A percentile compares a stretch with the other conserved stretches of the same genome.
These are phyloP conservation scores for Saccharomyces pastorianus DNA, from an alignment of 1,139 yeast genomes.

Conservation along the genomic window DNA sequence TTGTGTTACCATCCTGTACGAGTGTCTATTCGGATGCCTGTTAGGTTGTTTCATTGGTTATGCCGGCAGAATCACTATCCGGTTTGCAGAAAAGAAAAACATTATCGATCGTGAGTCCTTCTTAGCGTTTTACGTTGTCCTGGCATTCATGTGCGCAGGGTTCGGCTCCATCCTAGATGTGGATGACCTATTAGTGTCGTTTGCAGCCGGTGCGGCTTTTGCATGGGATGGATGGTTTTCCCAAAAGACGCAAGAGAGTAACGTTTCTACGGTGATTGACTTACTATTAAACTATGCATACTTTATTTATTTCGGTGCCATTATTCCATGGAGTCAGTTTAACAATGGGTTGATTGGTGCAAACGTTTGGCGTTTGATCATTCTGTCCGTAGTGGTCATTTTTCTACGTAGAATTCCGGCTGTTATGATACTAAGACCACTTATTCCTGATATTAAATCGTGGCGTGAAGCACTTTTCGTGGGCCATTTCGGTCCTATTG, in stretches of 20 bases:
- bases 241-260: conserved; percentile 78
- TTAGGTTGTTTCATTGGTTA: conserved; percentile 77
- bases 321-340: conserved; percentile 86
- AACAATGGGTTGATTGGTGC: conserved; percentile 61
- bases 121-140: conserved; percentile 77
- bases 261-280: conserved; percentile 89
- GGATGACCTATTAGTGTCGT: conserved; percentile 86
- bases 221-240: conserved; percentile 97
- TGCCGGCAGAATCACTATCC: conserved; percentile 53
- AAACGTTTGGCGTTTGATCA: conserved; percentile 74
- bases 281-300: conserved; percentile 74
- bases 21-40: conserved; percentile 76
- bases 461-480: conserved; percentile 96
- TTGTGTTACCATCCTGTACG: conserved; percentile 71
- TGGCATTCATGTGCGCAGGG: conserved; percentile 87
- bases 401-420: conserved; percentile 85
- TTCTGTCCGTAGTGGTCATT: conserved; percentile 76
- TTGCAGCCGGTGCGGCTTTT: conserved; percentile 93
- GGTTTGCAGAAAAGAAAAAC: conserved; percentile 65
- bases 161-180: conserved; percentile 87
- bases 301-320: conserved; percentile 89
- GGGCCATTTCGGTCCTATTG: conserved; percentile 97
- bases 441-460: conserved; percentile 84
- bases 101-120: conserved; percentile 91
- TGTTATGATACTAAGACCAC: conserved; percentile 63